A percentile compares a stretch with the other conserved stretches of the same genome.
Conservation (phyloP, 1,284 basidiomycete genomes). For the Stygiomarasmius scandens region DNA sequence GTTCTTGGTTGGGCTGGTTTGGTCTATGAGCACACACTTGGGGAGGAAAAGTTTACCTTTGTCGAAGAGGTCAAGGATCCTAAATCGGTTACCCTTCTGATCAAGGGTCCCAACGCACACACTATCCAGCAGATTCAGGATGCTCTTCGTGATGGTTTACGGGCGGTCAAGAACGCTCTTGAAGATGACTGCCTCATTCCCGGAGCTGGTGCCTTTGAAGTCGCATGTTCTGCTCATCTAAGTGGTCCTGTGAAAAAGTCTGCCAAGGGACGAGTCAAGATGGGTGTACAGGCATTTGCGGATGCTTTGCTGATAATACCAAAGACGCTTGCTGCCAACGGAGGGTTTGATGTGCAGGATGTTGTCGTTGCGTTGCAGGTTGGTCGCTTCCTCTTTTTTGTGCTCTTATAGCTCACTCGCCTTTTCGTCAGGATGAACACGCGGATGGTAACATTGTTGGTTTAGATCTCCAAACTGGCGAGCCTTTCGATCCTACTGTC, state of each 20-base stretch:
- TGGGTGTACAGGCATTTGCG: slow-evolving; percentile 97
- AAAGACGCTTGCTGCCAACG: slow-evolving; percentile 96
- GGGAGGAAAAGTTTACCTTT: slow-evolving; percentile 99
- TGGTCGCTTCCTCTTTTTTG: slow-evolving; percentile 20
- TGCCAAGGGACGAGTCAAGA: slow-evolving; percentile 95
- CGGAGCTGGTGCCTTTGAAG: slow-evolving; percentile 96
- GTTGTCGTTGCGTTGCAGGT: slow-evolving; percentile 90
- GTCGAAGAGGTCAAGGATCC: slow-evolving; percentile 96
- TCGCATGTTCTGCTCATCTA: slow-evolving; percentile 89
- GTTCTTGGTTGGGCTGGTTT: slow-evolving; percentile 96
- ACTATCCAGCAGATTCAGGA: slow-evolving; percentile 98
- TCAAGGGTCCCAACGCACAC: slow-evolving; percentile 98
- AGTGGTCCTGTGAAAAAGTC: slow-evolving; percentile 78
- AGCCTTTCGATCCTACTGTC: slow-evolving; percentile 94
- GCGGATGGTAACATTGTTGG: slow-evolving; percentile 91
- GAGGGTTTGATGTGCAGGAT: slow-evolving; percentile 97
- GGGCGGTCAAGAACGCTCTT: slow-evolving; percentile 96
- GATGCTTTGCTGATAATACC: slow-evolving; percentile 95
- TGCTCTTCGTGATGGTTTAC: slow-evolving; percentile 93
- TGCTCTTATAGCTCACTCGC: slow-evolving; percentile 11
- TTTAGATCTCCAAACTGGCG: slow-evolving; percentile 90
- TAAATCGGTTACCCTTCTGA: slow-evolving; percentile 95
- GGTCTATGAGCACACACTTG: slow-evolving; percentile 98
- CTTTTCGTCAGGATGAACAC: slow-evolving; percentile 76
- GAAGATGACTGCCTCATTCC: slow-evolving; percentile 91